Conservation (phyloP, 179 eudicot genomes). For the Beta lomatogona region DNA sequence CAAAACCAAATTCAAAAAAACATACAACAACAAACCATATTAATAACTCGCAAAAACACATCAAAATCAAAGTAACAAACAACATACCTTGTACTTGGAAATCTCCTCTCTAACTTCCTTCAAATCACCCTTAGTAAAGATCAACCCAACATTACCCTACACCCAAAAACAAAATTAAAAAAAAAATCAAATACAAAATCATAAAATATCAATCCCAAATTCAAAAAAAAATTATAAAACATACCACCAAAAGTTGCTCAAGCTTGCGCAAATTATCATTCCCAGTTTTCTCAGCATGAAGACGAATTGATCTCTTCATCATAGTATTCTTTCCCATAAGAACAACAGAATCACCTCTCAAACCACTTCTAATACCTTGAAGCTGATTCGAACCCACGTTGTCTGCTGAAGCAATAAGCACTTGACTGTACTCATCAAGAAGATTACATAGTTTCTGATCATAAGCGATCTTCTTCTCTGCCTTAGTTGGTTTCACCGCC, state of each 20-base stretch:
- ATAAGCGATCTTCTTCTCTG: conserved; percentile 76
- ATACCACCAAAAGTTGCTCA: conserved; percentile 62
- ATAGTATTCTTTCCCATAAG: conserved; percentile 96
- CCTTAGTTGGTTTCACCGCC: conserved; percentile 64
- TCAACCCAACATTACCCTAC: conserved; percentile 74
- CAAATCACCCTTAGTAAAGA: conserved; percentile 85
- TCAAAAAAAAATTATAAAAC: background rate
- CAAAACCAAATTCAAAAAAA: too few relatives aligned
- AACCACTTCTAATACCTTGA: conserved; percentile 63
- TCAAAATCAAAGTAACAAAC: background rate
- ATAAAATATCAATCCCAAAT: background rate
- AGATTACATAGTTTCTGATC: conserved; percentile 68
- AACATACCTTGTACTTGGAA: conserved; percentile 75
- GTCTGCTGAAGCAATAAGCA: conserved; percentile 66
- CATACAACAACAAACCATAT: background rate
- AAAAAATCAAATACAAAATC: background rate
- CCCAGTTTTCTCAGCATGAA: conserved; percentile 75
- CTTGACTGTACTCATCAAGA: conserved; percentile 68
- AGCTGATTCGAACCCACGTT: conserved; percentile 84
- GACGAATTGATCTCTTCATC: conserved; percentile 78
- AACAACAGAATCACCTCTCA: conserved; percentile 72
- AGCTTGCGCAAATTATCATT: conserved; percentile 53
- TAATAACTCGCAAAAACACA: background rate
- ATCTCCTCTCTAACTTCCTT: conserved; percentile 89
- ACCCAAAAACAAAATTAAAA: too few relatives aligned